A percentile compares a stretch with the other conserved stretches of the same genome.
phyloP scores from a whole-genome alignment of 192 early-diverging fungal species.

The Coemansia sp. region DNA sequence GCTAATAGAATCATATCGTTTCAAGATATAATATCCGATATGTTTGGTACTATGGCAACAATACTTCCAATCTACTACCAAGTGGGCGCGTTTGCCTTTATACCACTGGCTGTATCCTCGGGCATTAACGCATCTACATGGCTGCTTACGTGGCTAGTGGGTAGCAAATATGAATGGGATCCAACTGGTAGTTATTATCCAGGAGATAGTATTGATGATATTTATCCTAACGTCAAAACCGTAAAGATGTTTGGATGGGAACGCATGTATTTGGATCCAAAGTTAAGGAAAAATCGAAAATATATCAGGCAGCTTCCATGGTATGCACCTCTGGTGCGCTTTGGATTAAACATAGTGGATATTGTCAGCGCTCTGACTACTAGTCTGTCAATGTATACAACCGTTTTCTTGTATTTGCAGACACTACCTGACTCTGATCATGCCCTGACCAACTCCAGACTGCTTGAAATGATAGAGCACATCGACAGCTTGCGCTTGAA shows the following conservation, averaged over 20 bases:
- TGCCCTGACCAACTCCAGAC: not conserved
- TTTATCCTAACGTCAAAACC: not conserved
- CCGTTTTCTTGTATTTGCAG: not conserved
- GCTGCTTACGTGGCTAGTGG: too few relatives aligned
- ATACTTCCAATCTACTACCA: not conserved
- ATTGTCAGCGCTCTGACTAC: not conserved
- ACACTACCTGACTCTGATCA: not conserved
- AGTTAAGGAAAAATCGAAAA: not conserved
- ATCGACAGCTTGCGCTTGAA: not conserved
- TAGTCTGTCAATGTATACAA: not conserved
- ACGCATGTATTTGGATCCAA: not conserved
- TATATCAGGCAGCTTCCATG: not conserved
- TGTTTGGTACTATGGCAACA: not conserved
- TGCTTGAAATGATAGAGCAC: not conserved
- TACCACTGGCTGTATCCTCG: not conserved
- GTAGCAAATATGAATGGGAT: too few relatives aligned
- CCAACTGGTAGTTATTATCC: too few relatives aligned
- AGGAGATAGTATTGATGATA: not conserved
- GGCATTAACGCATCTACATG: not conserved
- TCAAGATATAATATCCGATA: not conserved
- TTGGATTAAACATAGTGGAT: not conserved
- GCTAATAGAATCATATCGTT: not conserved
- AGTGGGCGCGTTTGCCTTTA: not conserved
- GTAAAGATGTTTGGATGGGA: conserved; percentile 12
- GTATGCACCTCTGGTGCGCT: conserved; percentile 1